Base-by-base conservation (phyloP, 1,284 basidiomycete species). In the Ustilago loliicola region DNA sequence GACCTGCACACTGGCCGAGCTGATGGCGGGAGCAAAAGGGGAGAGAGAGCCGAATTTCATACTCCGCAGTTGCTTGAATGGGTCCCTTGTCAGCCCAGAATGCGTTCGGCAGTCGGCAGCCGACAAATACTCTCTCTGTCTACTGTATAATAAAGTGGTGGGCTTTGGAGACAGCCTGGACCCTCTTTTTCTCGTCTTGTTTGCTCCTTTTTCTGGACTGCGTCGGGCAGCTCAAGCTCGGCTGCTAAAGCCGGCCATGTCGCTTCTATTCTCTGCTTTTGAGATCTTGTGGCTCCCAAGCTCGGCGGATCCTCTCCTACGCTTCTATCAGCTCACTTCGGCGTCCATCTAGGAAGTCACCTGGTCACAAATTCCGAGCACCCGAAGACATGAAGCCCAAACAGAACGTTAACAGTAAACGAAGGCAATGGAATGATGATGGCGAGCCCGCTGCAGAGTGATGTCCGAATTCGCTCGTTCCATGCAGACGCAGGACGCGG, bases 11-110 rank as follows among this genome's bases (percentile, higher is more conserved):
- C 9, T 3, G 36, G 13, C 36, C 9, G 9, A 38, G n/a, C n/a
- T n/a, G n/a, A n/a, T n/a, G n/a, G n/a, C n/a, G n/a, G n/a, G n/a
- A n/a, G n/a, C n/a, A n/a, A n/a, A n/a, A n/a, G n/a, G n/a, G n/a
- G n/a, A n/a, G n/a, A 63, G 54, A 56, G 34, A 45, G 61, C 61
- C 52, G 42, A 63, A 36, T 19, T 62, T 62, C 21, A 53, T 34
- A 40, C 27, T 62, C 52, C 52, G 60, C 60, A 19, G 9, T 30
- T 51, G 4, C 25, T 29, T 25, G 4, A 15, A 19, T 21, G 3
- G 19, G n/a, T 47, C 36, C 15, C 15, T 47, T 13, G n/a, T 47
- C 45, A 47, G 45, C 45, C 36, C 36, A 38, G 36, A 38, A 38
- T 38, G 36, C 27, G 29, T 27, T 51, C 50, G 23, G 50, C 50